A percentile compares a stretch with the other conserved stretches of the same genome.
These are phyloP conservation scores for Erucastrum elatum DNA, from an alignment of 345 rosid species.

Conservation along the genomic window DNA sequence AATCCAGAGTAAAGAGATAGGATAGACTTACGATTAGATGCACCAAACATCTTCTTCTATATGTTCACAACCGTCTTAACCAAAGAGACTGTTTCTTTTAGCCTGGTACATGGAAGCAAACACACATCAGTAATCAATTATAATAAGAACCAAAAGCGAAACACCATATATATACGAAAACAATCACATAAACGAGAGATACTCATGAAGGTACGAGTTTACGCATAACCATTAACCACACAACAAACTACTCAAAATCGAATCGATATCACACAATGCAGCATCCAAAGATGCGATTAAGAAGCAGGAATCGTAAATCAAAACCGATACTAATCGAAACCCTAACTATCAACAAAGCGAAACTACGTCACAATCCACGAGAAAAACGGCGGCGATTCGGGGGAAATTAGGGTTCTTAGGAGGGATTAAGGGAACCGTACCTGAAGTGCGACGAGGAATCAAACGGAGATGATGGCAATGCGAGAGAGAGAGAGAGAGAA, in stretches of 20 bases:
- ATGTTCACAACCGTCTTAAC: neutral
- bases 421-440: too few relatives aligned
- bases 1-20: neutral
- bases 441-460: too few relatives aligned
- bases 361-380: too few relatives aligned
- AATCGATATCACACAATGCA: neutral
- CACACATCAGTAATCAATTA: neutral
- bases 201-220: neutral
- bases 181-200: neutral
- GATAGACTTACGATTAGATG: constrained; percentile 53
- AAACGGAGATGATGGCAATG: constrained; percentile 19
- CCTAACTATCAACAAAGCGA: neutral
- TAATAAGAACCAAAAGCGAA: too few relatives aligned
- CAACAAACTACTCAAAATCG: neutral
- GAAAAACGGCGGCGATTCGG: too few relatives aligned
- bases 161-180: too few relatives aligned
- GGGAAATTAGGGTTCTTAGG: too few relatives aligned
- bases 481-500: neutral
- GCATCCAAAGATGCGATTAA: neutral
- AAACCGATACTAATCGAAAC: constrained; percentile 1
- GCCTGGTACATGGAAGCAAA: neutral
- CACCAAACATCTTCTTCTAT: constrained; percentile 53
- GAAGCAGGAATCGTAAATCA: neutral
- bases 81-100: constrained; percentile 10
- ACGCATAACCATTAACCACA: neutral